Base-by-base conservation (phyloP, 108 stramenopile genomes). In the Poteriospumella lacustris region DNA sequence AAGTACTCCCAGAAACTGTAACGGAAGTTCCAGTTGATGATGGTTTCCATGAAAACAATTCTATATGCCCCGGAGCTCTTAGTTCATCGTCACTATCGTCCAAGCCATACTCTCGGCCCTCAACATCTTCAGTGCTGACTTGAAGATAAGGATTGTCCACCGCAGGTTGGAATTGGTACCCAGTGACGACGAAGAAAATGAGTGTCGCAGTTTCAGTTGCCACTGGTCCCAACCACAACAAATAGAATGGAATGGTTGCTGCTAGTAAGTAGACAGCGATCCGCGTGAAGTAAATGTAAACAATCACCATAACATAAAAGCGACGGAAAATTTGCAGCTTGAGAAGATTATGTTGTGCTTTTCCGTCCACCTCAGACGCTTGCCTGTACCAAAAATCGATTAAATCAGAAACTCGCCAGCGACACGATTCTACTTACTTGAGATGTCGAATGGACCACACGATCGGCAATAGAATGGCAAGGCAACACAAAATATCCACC, bases 401-500 rank as follows among this genome's bases (percentile, higher is more conserved):
- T 19, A 64, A 3, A 64, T 64, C 60, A 64, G 33, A 64, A 64
- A 34, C 15, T 24, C 15, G 15, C 15, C 19, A 56, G 19, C 15
- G 24, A 56, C 24, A 56, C 24, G 24, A 56, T 56, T 19, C 15
- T 56, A 56, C 15, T 19, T 64, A 64, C 60, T 34, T 64, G 33
- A 64, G 31, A 64, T 64, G 60, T 64, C 60, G 15, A 33, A 64
- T 64, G 5, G 60, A 64, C 96, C 95, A 97, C 28, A 96, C 90
- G 78, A 99, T 95, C 12, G 98, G 98, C 68, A 97, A 62, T 24
- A 97, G 83, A n/a, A 99, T 88, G 42, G 92, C 93, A 76, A 90
- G 91, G 80, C 98, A 97, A 80, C 98, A 97, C 40, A 96, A n/a
- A 40, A 97, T 92, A 80, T 99, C 98, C 2, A 97, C 89, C 41